A percentile compares a stretch with the other conserved stretches of the same genome.
Evolutionary conservation across 768 basidiomycete species (phyloP).

Genomic region (Mycena indigotica): DNA sequence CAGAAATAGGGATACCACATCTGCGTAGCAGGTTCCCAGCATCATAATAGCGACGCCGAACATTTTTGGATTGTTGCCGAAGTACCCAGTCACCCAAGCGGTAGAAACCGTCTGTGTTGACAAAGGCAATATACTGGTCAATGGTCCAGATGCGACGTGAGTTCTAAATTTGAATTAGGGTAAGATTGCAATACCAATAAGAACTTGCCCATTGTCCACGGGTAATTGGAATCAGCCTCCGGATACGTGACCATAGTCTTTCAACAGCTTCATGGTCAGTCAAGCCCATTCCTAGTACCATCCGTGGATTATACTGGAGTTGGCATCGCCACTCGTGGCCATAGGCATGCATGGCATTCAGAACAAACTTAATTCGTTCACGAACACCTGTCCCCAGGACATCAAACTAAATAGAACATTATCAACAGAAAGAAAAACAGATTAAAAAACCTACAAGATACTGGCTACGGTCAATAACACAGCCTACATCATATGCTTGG

Average conservation of each 20-base stretch:
- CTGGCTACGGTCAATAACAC: constrained; percentile 30
- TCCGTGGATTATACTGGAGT: constrained; percentile 35
- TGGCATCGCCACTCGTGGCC: constrained; percentile 39
- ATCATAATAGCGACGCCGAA: constrained; percentile 12
- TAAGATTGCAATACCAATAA: constrained; percentile 14
- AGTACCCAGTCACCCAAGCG: constrained; percentile 38
- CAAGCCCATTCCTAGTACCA: constrained; percentile 32
- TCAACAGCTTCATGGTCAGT: constrained; percentile 40
- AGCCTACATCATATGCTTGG: constrained; percentile 37
- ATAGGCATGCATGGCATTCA: too few relatives aligned
- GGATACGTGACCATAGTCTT: constrained; percentile 33
- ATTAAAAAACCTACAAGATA: constrained; percentile 20
- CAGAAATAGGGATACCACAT: constrained; percentile 17
- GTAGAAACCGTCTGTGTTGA: constrained; percentile 28
- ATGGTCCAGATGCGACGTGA: too few relatives aligned
- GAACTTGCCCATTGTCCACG: too few relatives aligned
- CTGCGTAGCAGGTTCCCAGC: constrained; percentile 21
- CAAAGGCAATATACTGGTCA: too few relatives aligned
- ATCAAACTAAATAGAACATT: constrained; percentile 27
- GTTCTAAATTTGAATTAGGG: too few relatives aligned
- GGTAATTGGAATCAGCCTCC: too few relatives aligned
- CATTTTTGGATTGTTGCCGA: constrained; percentile 19
- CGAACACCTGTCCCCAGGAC: constrained; percentile 23
- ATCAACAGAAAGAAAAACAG: background rate
- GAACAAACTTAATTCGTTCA: constrained; percentile 27